These are phyloP conservation scores for Dictyostelium purpureum DNA, from an alignment of 78 protist genomes.

Conservation along the genomic window DNA sequence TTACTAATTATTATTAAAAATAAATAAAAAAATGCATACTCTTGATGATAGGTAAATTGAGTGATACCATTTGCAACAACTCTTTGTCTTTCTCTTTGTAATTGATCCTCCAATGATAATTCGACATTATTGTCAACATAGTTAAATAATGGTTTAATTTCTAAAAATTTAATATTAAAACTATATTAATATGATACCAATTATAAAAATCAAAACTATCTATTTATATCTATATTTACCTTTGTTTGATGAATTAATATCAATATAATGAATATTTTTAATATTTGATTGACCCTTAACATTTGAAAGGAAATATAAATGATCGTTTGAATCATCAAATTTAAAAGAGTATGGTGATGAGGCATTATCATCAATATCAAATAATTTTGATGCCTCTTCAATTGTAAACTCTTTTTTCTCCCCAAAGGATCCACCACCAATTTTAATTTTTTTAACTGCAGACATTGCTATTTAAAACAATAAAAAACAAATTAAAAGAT, in stretches of 20 bases:
- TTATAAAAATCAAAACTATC: neutral
- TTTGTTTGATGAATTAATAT: neutral
- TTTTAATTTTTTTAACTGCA: neutral
- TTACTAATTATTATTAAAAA: neutral
- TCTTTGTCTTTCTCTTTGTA: conserved; percentile 74
- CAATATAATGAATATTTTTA: conserved; percentile 13
- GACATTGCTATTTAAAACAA: neutral
- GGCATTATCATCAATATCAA: neutral
- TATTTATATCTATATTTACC: neutral
- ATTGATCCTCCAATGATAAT: conserved; percentile 48
- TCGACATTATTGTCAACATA: conserved; percentile 4
- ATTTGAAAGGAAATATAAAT: neutral
- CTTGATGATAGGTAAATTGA: conserved; percentile 8
- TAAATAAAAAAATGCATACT: neutral
- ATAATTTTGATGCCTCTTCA: neutral
- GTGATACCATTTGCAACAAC: conserved; percentile 40
- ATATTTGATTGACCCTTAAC: neutral
- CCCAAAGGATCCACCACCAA: neutral
- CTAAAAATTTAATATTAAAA: neutral
- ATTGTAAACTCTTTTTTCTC: neutral
- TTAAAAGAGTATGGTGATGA: conserved; percentile 1
- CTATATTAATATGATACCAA: neutral
- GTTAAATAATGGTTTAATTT: conserved; percentile 31
- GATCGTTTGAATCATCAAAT: neutral
- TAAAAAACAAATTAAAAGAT: neutral